A percentile compares a stretch with the other conserved stretches of the same genome.
Evolutionary conservation across 139 green algal genomes (phyloP).

Genomic region (Tetraselmis striata): DNA sequence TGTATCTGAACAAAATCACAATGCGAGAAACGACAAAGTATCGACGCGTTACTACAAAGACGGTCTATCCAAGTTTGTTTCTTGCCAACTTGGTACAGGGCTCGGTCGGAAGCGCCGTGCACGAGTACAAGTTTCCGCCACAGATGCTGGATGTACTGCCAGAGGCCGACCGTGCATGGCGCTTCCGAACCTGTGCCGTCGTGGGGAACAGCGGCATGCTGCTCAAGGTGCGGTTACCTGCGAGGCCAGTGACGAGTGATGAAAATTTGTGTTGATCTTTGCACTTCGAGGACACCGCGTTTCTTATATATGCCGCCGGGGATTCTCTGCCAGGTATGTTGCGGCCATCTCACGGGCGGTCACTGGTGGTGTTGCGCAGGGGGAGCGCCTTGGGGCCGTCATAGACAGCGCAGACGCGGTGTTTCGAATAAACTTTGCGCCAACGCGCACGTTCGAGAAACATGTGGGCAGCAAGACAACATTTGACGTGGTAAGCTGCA

Average conservation of each 20-base stretch:
- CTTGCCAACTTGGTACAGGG: no score
- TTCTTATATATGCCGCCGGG: no score
- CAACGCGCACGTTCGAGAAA: neutral
- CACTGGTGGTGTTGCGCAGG: no score
- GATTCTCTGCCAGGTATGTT: no score
- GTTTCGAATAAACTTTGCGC: constrained; percentile 9
- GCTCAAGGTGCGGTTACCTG: neutral
- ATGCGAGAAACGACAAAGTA: no score
- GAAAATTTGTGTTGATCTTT: no score
- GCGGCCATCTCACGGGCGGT: no score
- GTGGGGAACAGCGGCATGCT: constrained; percentile 6
- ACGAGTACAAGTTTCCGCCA: constrained; percentile 3
- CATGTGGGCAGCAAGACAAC: constrained; percentile 12
- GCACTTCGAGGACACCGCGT: no score
- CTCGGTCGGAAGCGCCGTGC: neutral
- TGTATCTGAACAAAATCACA: no score
- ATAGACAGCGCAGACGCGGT: constrained; percentile 6
- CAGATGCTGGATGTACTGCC: neutral
- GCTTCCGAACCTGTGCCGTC: constrained; percentile 3
- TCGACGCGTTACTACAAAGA: no score
- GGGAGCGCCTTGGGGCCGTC: neutral
- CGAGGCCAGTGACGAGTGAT: no score
- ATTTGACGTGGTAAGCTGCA: constrained; percentile 14
- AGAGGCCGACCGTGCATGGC: neutral
- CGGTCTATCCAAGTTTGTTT: no score